A percentile compares a stretch with the other conserved stretches of the same genome.
Evolutionary conservation across 257 asterid genomes (phyloP).

Genomic region (Scutellaria baicalensis): DNA sequence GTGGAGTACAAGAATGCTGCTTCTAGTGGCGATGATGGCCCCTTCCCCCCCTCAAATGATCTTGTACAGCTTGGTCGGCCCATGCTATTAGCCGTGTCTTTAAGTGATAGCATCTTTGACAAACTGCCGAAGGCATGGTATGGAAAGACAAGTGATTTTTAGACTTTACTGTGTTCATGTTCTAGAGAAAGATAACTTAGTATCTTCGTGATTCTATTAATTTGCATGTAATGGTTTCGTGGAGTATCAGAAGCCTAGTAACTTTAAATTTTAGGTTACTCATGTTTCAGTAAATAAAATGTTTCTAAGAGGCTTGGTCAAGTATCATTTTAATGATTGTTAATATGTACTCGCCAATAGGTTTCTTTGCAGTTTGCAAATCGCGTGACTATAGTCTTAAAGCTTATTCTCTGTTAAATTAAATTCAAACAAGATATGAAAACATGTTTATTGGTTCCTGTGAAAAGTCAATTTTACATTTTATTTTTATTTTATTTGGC

Average conservation of each 20-base stretch:
- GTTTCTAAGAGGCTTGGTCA: background rate
- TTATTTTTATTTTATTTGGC: background rate
- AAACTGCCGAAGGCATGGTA: conserved; percentile 97
- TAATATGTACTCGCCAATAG: background rate
- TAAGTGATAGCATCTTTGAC: conserved; percentile 64
- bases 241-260: background rate
- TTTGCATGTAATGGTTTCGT: no score
- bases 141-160: background rate
- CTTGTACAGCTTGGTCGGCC: conserved; percentile 80
- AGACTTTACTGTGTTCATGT: background rate
- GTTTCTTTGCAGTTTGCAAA: background rate
- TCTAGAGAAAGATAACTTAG: background rate
- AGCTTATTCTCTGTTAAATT: background rate
- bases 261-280: background rate
- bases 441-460: background rate
- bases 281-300: background rate
- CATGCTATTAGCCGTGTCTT: conserved; percentile 66
- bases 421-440: background rate
- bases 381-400: background rate
- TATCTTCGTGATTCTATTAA: background rate
- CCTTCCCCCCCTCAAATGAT: conserved; percentile 40
- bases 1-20: conserved; percentile 55
- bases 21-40: conserved; percentile 38
- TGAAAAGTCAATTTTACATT: background rate
- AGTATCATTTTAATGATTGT: background rate